These are phyloP conservation scores for Myxozyma vanderwaltii DNA, from an alignment of 805 yeast species.

Conservation along the genomic window DNA sequence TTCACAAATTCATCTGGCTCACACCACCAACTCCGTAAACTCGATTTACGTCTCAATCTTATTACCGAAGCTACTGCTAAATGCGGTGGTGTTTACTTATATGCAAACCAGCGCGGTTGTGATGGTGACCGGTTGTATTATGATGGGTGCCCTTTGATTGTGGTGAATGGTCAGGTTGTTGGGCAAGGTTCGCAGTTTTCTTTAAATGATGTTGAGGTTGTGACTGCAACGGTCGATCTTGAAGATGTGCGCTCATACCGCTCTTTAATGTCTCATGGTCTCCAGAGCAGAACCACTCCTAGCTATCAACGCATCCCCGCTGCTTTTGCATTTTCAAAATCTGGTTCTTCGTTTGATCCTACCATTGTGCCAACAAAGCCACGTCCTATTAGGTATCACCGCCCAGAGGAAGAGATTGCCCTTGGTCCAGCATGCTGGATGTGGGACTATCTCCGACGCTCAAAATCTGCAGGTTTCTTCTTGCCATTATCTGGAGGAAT, in stretches of 20 bases:
- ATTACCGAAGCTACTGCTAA: slow-evolving; percentile 91
- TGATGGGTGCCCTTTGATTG: slow-evolving; percentile 95
- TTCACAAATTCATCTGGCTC: slow-evolving; percentile 94
- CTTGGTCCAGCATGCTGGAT: slow-evolving; percentile 99
- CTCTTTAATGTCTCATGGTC: slow-evolving; percentile 70
- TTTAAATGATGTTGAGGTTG: slow-evolving; percentile 87
- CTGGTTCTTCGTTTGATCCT: slow-evolving; percentile 60
- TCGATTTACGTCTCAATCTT: slow-evolving; percentile 78
- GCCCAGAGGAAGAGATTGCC: slow-evolving; percentile 95
- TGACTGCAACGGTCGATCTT: slow-evolving; percentile 91
- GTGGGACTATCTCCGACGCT: slow-evolving; percentile 96
- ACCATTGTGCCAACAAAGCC: slow-evolving; percentile 58
- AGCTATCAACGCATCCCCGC: slow-evolving; percentile 58
- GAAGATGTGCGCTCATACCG: slow-evolving; percentile 88
- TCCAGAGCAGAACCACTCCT: slow-evolving; percentile 56
- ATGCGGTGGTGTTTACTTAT: slow-evolving; percentile 94
- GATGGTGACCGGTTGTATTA: slow-evolving; percentile 97
- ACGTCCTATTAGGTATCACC: slow-evolving; percentile 60
- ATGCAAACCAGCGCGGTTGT: slow-evolving; percentile 95
- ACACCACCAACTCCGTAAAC: slow-evolving; percentile 93
- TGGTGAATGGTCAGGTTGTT: slow-evolving; percentile 85
- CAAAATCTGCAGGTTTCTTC: slow-evolving; percentile 87
- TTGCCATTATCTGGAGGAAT: slow-evolving; percentile 96
- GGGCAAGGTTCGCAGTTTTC: slow-evolving; percentile 95
- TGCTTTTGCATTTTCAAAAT: slow-evolving; percentile 61